Evolutionary conservation across 2,329 filamentous ascomycete species (phyloP), one percentile per base, ranked within the genome.

Genomic region (Ambrosiella beaveri): DNA sequence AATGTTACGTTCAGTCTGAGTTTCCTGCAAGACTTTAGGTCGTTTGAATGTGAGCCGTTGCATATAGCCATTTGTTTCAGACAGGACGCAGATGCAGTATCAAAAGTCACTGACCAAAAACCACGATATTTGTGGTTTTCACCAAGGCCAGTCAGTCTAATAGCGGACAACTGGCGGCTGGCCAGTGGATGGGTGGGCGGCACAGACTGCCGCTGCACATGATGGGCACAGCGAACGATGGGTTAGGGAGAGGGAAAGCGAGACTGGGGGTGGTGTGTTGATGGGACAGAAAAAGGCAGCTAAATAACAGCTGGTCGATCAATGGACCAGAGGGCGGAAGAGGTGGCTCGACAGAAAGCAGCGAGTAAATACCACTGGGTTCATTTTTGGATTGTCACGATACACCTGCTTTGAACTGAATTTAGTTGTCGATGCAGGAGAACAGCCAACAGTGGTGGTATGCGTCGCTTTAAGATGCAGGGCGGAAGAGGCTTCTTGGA

Each of bases 181-280:
- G 15, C 17, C 7, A 35, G 15, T 51, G 47, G 15, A 35, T 19
- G 47, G 12, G 40, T n/a, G 54, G n/a, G 27, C 19, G 35, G 55
- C 36, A 49, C 55, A 37, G 54, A 57, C 55, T 57, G 36, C 36
- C 55, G 55, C 36, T 57, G 55, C 36, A 57, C 35, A n/a, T 57
- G 44, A 50, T 35, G 55, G 55, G 45, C 45, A 50, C 55, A 57
- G 44, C 45, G 35, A 57, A 57, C 55, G 27, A 41, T 4, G 37
- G 27, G 15, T 15, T 13, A 2, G 2, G 44, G 8, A 47, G 17
- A 51, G 9, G 19, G 8, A 19, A 51, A 51, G 47, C 47, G 19
- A 51, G 47, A 51, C 47, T n/a, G 47, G 47, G 45, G 47, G 47
- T 47, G n/a, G 47, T 8, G 11, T n/a, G 47, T 51, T 19, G 11